phyloP scores from a whole-genome alignment of 2,329 filamentous ascomycete genomes.

The Tolypocladium tropicale region DNA sequence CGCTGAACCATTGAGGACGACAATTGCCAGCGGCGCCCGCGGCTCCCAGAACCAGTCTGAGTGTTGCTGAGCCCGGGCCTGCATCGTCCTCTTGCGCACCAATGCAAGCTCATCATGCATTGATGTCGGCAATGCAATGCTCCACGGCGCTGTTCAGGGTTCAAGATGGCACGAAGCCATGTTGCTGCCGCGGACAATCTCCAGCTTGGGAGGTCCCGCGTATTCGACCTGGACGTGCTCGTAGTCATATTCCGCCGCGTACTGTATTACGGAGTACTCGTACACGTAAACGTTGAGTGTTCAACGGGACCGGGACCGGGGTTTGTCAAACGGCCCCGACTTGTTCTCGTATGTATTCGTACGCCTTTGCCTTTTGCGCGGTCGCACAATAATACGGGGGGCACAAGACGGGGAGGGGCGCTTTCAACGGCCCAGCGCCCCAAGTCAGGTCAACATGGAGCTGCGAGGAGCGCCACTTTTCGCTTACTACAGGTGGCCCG shows the following conservation, averaged over 20 bases:
- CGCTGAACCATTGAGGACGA: neutral
- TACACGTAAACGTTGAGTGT: too few species aligned
- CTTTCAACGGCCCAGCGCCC: too few species aligned
- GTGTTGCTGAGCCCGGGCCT: neutral
- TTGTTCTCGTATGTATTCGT: neutral
- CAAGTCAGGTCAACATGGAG: neutral
- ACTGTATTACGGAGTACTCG: too few species aligned
- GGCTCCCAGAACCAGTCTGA: neutral
- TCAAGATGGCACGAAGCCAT: neutral
- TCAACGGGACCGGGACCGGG: neutral
- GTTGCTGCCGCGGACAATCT: neutral
- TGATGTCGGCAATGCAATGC: neutral
- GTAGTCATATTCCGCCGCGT: too few species aligned
- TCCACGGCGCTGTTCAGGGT: neutral
- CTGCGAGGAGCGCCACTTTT: neutral
- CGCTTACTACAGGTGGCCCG: neutral
- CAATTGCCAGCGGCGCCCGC: neutral
- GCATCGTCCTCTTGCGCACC: neutral
- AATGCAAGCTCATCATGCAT: neutral
- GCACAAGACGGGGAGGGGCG: too few species aligned
- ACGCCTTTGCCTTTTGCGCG: neutral
- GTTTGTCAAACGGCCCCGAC: neutral
- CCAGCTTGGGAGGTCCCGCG: too few species aligned
- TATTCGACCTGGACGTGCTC: too few species aligned
- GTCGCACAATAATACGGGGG: neutral